A percentile compares a stretch with the other conserved stretches of the same genome.
These are phyloP conservation scores for Cercis canadensis DNA, from an alignment of 306 rosid genomes.

Conservation along the genomic window DNA sequence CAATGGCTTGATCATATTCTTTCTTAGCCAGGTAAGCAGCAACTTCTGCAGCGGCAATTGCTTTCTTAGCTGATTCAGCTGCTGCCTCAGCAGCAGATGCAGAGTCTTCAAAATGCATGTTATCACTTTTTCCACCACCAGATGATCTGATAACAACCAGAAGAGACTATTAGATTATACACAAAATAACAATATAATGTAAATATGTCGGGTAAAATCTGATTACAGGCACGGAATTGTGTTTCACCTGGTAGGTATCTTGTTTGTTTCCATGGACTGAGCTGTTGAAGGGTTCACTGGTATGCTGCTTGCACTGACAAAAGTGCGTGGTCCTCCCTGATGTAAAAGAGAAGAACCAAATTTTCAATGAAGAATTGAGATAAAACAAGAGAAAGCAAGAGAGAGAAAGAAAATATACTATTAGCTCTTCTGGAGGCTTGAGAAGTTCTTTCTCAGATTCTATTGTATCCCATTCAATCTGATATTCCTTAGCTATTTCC, in stretches of 20 bases:
- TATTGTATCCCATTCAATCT: constrained; percentile 61
- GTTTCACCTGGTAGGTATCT: constrained; percentile 33
- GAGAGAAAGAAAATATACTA: constrained; percentile 54
- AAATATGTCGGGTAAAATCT: neutral
- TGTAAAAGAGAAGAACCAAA: constrained; percentile 1
- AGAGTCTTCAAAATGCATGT: constrained; percentile 58
- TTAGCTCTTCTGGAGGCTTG: constrained; percentile 79
- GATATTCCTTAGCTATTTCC: constrained; percentile 72
- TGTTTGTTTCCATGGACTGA: constrained; percentile 50
- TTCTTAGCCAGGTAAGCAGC: constrained; percentile 89
- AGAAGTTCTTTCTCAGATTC: constrained; percentile 82
- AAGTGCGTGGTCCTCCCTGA: constrained; percentile 73
- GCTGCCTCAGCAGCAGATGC: constrained; percentile 91
- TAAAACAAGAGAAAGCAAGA: constrained; percentile 20
- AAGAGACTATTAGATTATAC: constrained; percentile 20
- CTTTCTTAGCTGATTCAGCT: constrained; percentile 82
- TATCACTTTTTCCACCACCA: constrained; percentile 39
- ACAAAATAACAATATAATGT: neutral
- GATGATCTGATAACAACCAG: constrained; percentile 42
- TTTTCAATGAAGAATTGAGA: neutral
- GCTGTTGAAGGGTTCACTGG: constrained; percentile 52
- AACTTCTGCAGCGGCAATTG: constrained; percentile 92
- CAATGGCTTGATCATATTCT: constrained; percentile 35
- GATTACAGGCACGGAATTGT: neutral
- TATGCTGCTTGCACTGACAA: constrained; percentile 74